Percentiles rank a stretch among this genome's conserved stretches.
phyloP scores from a whole-genome alignment of 192 early-diverging fungal genomes.

The Entomortierella beljakovae region DNA sequence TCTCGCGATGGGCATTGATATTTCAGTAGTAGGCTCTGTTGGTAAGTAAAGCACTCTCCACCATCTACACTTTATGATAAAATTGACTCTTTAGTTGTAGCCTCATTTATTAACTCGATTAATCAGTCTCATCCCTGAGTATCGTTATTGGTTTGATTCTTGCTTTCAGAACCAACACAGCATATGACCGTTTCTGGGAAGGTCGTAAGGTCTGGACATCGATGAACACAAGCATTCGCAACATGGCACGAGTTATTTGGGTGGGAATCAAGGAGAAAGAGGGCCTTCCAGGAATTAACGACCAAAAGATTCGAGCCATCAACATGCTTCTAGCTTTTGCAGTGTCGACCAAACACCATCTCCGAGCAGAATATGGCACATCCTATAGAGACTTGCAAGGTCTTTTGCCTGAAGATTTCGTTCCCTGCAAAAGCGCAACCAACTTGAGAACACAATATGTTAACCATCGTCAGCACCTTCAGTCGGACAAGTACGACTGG shows the following conservation, averaged over 20 bases:
- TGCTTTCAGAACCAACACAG: constrained; percentile 87
- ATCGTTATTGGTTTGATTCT: constrained; percentile 80
- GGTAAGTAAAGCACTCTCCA: constrained; percentile 34
- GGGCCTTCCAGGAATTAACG: constrained; percentile 42
- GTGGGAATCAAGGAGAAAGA: constrained; percentile 64
- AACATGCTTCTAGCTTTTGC: constrained; percentile 68
- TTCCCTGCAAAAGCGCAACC: constrained; percentile 56
- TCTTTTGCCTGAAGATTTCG: constrained; percentile 66
- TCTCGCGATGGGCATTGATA: constrained; percentile 33
- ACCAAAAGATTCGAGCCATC: constrained; percentile 69
- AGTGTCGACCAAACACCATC: constrained; percentile 67
- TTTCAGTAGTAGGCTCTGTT: constrained; percentile 45
- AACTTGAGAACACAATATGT: constrained; percentile 44
- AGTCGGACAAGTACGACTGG: constrained; percentile 33
- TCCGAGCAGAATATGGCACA: constrained; percentile 69
- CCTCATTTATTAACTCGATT: background rate
- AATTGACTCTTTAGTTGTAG: constrained; percentile 6
- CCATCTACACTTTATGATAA: background rate
- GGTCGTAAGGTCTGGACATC: constrained; percentile 79
- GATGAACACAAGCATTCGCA: constrained; percentile 72
- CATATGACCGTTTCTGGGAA: constrained; percentile 82
- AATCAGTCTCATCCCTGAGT: constrained; percentile 60
- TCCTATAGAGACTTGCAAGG: constrained; percentile 70
- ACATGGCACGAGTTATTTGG: constrained; percentile 78
- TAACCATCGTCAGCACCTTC: constrained; percentile 35